These are phyloP conservation scores for Fraxinus sp. DNA, from an alignment of 305 asterid genomes.

Conservation along the genomic window DNA sequence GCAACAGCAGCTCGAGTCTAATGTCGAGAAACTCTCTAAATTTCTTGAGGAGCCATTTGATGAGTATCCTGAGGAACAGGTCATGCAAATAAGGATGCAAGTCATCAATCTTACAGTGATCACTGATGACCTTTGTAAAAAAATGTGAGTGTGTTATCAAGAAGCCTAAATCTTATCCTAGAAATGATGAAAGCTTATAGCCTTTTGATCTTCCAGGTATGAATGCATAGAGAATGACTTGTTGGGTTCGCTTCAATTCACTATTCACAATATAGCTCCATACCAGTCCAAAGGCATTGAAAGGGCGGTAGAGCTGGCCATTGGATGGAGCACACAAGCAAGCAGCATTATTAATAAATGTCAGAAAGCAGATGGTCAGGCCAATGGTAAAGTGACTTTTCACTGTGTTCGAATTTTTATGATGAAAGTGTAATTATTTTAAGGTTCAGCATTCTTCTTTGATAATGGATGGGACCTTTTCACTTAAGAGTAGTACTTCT, in stretches of 20 bases:
- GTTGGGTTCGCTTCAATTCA: slow-evolving; percentile 71
- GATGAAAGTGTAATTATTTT: slow-evolving; percentile 6
- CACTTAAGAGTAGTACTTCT: not conserved
- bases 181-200: slow-evolving; percentile 24
- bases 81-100: slow-evolving; percentile 67
- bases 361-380: slow-evolving; percentile 41
- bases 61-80: slow-evolving; percentile 42
- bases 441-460: not conserved
- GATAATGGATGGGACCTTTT: slow-evolving; percentile 13
- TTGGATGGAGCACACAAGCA: slow-evolving; percentile 44
- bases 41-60: slow-evolving; percentile 81
- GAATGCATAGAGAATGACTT: slow-evolving; percentile 90
- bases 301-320: slow-evolving; percentile 68
- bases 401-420: slow-evolving; percentile 18
- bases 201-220: slow-evolving; percentile 60
- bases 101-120: slow-evolving; percentile 62
- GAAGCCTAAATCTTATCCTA: slow-evolving; percentile 8
- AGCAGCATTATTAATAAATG: slow-evolving; percentile 25
- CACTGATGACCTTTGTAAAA: slow-evolving; percentile 74
- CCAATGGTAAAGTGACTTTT: slow-evolving; percentile 49
- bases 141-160: slow-evolving; percentile 53
- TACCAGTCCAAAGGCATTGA: slow-evolving; percentile 85
- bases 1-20: slow-evolving; percentile 95
- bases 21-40: slow-evolving; percentile 82
- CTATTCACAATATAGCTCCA: slow-evolving; percentile 72